These are phyloP conservation scores for Pseudocercospora cruenta DNA, from an alignment of 2,329 filamentous ascomycete genomes.

Conservation along the genomic window DNA sequence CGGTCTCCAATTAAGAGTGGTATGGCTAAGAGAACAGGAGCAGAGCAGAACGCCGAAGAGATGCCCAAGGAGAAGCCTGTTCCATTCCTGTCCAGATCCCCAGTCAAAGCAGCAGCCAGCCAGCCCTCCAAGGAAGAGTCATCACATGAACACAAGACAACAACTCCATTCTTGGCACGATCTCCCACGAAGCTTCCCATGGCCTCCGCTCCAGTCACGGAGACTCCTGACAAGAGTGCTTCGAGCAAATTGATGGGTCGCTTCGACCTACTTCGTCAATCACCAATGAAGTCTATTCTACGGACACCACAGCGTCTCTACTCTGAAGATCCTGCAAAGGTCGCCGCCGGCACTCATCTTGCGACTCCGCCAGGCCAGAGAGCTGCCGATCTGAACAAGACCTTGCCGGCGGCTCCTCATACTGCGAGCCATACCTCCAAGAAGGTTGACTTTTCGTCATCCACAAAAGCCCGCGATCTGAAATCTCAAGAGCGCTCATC, in stretches of 20 bases:
- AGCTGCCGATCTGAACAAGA: conserved; percentile 22
- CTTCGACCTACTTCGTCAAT: conserved; percentile 54
- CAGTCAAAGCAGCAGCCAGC: conserved; percentile 31
- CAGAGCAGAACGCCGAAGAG: not conserved
- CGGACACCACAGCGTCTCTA: conserved; percentile 62
- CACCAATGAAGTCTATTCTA: conserved; percentile 66
- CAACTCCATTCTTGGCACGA: conserved; percentile 38
- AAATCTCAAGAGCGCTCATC: conserved; percentile 30
- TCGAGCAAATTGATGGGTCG: conserved; percentile 45
- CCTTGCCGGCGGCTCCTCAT: conserved; percentile 43
- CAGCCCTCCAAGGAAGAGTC: conserved; percentile 27
- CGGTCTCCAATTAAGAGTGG: conserved; percentile 33
- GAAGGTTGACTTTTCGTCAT: conserved; percentile 77
- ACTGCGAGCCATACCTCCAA: conserved; percentile 63
- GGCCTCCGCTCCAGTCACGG: conserved; percentile 3
- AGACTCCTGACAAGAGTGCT: conserved; percentile 36
- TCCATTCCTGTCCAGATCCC: conserved; percentile 36
- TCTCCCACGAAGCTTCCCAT: conserved; percentile 38
- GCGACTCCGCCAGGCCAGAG: conserved; percentile 44
- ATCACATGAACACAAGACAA: conserved; percentile 19
- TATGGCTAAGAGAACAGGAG: conserved; percentile 13
- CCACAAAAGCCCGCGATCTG: conserved; percentile 49
- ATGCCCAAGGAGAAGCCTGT: conserved; percentile 22
- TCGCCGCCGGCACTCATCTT: conserved; percentile 63
- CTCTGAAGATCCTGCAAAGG: conserved; percentile 61